Base-by-base conservation (phyloP, 2,329 filamentous ascomycete genomes). In the Lecanosticta acicola region DNA sequence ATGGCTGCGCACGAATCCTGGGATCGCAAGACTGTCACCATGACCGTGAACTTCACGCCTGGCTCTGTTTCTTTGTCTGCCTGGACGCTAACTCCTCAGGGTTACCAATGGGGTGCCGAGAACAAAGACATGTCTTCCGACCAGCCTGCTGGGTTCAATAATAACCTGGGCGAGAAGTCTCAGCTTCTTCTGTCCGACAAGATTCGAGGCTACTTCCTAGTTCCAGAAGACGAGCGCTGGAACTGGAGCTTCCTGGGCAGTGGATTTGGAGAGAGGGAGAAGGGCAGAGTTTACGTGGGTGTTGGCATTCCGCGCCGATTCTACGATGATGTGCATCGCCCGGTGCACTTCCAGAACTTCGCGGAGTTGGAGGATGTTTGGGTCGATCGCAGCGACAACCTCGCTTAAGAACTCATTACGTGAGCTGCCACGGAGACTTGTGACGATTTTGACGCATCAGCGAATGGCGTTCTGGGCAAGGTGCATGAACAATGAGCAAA, bases 181-280 rank as follows among this genome's bases (percentile, higher is more conserved):
- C 94, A 98, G 72, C 74, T 98, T 45, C 73, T 98, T 20, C 79
- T 98, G 43, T 94, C 87, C 55, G 91, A 96, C 59, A 87, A 90
- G 67, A 95, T 96, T 66, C 81, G 86, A 58, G 94, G 93, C 20
- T 97, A 90, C 74, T 98, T 98, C 80, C 73, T 98, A 45, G 89
- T 97, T 17, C 93, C 93, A 0, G 90, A 96, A 62, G 84, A 84
- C 44, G 84, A 84, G 50, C 77, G 85, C 50, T 98, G 93, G 93
- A 98, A 98, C 70, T 98, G 96, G 73, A 93, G 86, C 67, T 98
- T 98, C 76, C 88, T 97, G 83, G 93, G 93, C 45, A 88, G 83
- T 55, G 82, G 83, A 0, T 98, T 97, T 64, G 82, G 84, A 11
- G 82, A 83, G 33, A 78, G 95, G 54, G 89, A 95, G 72, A 97